Evolutionary conservation across 192 early-diverging fungal genomes (phyloP).

Genomic region (Coemansia sp.): DNA sequence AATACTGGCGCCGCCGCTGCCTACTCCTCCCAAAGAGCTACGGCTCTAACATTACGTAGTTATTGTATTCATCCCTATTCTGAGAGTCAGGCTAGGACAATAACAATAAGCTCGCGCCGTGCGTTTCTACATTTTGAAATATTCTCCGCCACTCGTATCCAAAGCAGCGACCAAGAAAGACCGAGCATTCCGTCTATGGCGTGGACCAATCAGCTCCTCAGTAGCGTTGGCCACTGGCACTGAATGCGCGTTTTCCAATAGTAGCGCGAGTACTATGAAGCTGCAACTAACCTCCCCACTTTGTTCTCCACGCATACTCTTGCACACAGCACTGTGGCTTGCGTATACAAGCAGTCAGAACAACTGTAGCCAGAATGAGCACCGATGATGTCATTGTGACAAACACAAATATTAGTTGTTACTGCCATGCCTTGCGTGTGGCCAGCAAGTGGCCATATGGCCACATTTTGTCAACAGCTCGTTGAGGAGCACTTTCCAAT

Average conservation of each 20-base stretch:
- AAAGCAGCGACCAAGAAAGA: neutral
- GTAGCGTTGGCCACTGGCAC: neutral
- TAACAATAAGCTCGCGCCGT: neutral
- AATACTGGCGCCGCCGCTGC: constrained; percentile 3
- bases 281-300: neutral
- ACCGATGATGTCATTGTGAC: constrained; percentile 4
- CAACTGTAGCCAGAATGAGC: neutral
- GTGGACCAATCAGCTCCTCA: neutral
- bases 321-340: neutral
- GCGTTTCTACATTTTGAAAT: neutral
- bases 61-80: neutral
- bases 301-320: neutral
- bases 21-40: neutral
- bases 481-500: neutral
- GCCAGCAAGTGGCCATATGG: neutral
- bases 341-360: neutral
- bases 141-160: neutral
- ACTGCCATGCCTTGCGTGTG: neutral
- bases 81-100: neutral
- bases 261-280: neutral
- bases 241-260: neutral
- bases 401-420: neutral
- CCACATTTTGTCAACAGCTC: neutral
- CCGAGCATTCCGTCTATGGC: neutral
- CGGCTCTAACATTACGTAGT: constrained; percentile 10